phyloP scores from a whole-genome alignment of 2,329 filamentous ascomycete species.

The Corynespora cassiicola region DNA sequence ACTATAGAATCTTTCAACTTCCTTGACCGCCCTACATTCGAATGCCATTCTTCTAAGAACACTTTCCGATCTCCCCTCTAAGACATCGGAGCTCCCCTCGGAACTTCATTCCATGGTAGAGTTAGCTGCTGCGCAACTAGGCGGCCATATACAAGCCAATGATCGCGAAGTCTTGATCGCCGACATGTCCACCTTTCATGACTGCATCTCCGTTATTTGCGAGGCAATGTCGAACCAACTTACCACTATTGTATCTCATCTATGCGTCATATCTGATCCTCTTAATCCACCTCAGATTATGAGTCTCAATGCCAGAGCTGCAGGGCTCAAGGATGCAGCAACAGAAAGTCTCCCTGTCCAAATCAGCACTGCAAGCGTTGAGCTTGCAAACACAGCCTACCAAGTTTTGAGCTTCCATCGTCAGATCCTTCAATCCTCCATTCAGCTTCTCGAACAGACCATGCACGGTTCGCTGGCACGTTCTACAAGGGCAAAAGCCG shows the following conservation, averaged over 20 bases:
- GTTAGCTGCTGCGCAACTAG: conserved; percentile 49
- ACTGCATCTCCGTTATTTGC: conserved; percentile 44
- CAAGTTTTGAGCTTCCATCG: conserved; percentile 46
- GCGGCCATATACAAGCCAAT: conserved; percentile 38
- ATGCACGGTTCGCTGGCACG: conserved; percentile 54
- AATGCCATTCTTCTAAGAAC: conserved; percentile 42
- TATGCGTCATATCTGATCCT: conserved; percentile 42
- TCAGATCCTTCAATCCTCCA: conserved; percentile 43
- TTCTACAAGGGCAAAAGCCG: conserved; percentile 49
- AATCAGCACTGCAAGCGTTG: conserved; percentile 34
- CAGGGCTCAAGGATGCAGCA: conserved; percentile 16
- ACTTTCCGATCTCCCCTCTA: conserved; percentile 42
- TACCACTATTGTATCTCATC: conserved; percentile 28
- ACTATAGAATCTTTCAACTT: conserved; percentile 45
- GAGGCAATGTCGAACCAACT: conserved; percentile 43
- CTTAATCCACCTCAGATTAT: conserved; percentile 13
- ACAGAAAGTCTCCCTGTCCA: conserved; percentile 22
- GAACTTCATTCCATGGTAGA: conserved; percentile 53
- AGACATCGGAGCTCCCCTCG: conserved; percentile 43
- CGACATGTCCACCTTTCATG: conserved; percentile 49
- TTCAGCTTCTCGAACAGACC: conserved; percentile 54
- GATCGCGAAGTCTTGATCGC: conserved; percentile 49
- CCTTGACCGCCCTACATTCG: conserved; percentile 40
- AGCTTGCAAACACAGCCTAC: conserved; percentile 41
- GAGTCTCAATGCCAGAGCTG: conserved; percentile 16